Evolutionary conservation across 495 filamentous ascomycete species (phyloP).

Genomic region (Talaromyces thailandensis): DNA sequence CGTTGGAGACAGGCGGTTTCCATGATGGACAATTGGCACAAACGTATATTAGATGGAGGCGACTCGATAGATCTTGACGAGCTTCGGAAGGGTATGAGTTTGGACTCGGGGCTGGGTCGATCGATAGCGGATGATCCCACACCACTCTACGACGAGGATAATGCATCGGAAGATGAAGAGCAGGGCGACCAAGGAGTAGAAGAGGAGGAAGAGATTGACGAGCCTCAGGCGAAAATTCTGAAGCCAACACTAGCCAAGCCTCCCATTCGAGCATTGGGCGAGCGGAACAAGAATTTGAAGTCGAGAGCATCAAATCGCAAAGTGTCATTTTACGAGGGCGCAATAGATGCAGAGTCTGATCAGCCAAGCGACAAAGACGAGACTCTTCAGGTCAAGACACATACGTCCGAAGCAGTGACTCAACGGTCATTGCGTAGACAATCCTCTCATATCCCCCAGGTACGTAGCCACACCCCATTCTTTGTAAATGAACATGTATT

Average conservation of each 20-base stretch:
- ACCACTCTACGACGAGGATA: constrained; percentile 41
- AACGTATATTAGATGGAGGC: constrained; percentile 68
- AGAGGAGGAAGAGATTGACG: constrained; percentile 23
- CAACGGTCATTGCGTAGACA: constrained; percentile 25
- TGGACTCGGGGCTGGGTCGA: constrained; percentile 31
- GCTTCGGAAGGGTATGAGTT: constrained; percentile 62
- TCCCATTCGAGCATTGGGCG: constrained; percentile 28
- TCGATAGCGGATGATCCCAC: constrained; percentile 39
- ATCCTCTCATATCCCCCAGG: constrained; percentile 20
- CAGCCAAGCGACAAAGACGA: constrained; percentile 21
- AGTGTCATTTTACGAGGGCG: constrained; percentile 33
- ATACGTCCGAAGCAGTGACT: constrained; percentile 26
- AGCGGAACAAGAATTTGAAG: constrained; percentile 33
- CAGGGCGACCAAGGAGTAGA: constrained; percentile 22
- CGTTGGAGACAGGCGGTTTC: constrained; percentile 83
- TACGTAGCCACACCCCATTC: constrained; percentile 20
- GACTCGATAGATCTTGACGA: constrained; percentile 78
- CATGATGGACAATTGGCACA: constrained; percentile 90
- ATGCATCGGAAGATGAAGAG: constrained; percentile 33
- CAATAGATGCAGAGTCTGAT: constrained; percentile 27
- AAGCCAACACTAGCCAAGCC: constrained; percentile 16
- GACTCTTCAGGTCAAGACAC: constrained; percentile 28
- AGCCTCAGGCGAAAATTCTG: constrained; percentile 5
- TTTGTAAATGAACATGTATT: constrained; percentile 2
- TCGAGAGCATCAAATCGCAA: constrained; percentile 30